These are phyloP conservation scores for Alternaria hordeiaustralica DNA, from an alignment of 2,329 filamentous ascomycete genomes.

Conservation along the genomic window DNA sequence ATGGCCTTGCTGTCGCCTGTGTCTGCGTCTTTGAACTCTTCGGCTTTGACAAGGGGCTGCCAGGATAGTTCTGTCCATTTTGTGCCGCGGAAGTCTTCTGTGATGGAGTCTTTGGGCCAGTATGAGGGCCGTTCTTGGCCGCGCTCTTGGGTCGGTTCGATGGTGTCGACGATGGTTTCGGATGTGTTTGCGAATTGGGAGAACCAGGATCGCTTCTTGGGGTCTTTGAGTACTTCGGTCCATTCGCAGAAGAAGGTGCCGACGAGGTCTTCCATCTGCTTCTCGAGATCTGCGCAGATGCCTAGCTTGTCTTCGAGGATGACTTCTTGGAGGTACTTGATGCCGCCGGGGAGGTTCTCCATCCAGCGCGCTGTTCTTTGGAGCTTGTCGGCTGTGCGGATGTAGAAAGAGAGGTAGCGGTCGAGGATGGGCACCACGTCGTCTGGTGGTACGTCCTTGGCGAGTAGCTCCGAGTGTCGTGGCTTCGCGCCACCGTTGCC, in stretches of 20 bases:
- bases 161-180: constrained; percentile 68
- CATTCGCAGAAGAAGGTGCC: constrained; percentile 89
- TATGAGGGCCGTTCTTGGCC: constrained; percentile 75
- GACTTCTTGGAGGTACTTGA: constrained; percentile 82
- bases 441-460: constrained; percentile 82
- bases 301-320: constrained; percentile 85
- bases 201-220: constrained; percentile 73
- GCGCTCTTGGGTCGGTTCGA: constrained; percentile 76
- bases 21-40: constrained; percentile 71
- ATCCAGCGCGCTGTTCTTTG: constrained; percentile 90
- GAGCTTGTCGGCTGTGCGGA: constrained; percentile 87
- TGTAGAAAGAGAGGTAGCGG: constrained; percentile 91
- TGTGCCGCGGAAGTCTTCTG: constrained; percentile 74
- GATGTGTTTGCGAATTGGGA: constrained; percentile 82
- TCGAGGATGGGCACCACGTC: constrained; percentile 85
- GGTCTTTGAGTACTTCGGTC: constrained; percentile 79
- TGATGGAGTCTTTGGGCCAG: constrained; percentile 74
- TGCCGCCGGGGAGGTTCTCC: constrained; percentile 81
- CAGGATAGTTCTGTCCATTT: constrained; percentile 73
- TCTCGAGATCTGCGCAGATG: constrained; percentile 81
- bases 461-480: constrained; percentile 79
- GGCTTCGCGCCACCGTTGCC: constrained; percentile 91
- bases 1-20: constrained; percentile 78
- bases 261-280: constrained; percentile 86
- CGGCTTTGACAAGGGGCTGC: constrained; percentile 78